phyloP scores from a whole-genome alignment of 1,284 basidiomycete genomes.

The Gymnopus androsaceus region DNA sequence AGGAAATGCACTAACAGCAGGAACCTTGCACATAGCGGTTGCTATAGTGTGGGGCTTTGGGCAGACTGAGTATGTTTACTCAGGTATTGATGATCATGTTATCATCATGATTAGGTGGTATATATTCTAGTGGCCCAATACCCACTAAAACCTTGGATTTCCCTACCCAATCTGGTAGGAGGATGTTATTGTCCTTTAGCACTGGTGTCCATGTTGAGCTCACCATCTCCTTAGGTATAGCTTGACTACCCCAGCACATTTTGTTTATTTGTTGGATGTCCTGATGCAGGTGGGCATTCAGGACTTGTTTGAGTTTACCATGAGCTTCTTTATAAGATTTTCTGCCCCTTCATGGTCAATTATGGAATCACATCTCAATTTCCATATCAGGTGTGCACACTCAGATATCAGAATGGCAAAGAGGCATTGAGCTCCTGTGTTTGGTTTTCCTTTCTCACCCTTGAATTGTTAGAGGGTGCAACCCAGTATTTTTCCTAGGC shows the following conservation, averaged over 20 bases:
- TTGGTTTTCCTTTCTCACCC: neutral
- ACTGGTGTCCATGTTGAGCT: constrained; percentile 22
- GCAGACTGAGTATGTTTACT: too few relatives aligned
- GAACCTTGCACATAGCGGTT: neutral
- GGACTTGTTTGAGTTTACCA: neutral
- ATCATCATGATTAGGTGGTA: neutral
- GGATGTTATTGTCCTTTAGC: constrained; percentile 15
- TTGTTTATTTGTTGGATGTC: constrained; percentile 19
- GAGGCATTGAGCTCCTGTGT: constrained; percentile 6
- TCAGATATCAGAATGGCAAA: constrained; percentile 22
- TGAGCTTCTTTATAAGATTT: neutral
- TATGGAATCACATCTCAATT: constrained; percentile 18
- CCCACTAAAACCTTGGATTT: constrained; percentile 30
- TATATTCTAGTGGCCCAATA: constrained; percentile 14
- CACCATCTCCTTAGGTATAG: constrained; percentile 15
- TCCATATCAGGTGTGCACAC: constrained; percentile 26
- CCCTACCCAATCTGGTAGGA: constrained; percentile 22
- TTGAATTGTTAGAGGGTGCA: constrained; percentile 2
- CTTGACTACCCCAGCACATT: constrained; percentile 16
- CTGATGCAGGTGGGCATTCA: constrained; percentile 15
- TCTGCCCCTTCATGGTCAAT: constrained; percentile 13
- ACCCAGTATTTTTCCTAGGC: constrained; percentile 11
- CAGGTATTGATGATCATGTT: too few relatives aligned
- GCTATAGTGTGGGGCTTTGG: constrained; percentile 1
- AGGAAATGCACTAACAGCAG: constrained; percentile 3